A percentile compares a stretch with the other conserved stretches of the same genome.
Evolutionary conservation across 495 filamentous ascomycete species (phyloP).

Genomic region (Xylaria sp.): DNA sequence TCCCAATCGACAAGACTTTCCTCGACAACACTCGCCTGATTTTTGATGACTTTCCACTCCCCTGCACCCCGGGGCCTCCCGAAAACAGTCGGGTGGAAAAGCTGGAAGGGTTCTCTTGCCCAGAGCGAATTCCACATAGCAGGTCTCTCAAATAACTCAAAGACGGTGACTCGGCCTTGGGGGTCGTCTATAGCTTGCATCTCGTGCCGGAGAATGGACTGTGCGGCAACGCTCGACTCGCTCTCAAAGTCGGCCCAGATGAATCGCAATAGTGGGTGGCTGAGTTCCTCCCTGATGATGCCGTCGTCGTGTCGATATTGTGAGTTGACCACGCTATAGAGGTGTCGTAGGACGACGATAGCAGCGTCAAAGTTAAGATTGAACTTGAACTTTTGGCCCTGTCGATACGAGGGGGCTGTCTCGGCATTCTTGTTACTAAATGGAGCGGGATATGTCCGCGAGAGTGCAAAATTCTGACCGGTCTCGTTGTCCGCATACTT

Average conservation of each 20-base stretch:
- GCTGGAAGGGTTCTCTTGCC: neutral
- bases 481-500: neutral
- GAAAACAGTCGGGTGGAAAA: neutral
- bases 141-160: neutral
- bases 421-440: neutral
- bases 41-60: neutral
- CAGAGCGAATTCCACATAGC: neutral
- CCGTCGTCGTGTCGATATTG: neutral
- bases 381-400: neutral
- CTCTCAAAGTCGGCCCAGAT: neutral
- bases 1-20: constrained; percentile 3
- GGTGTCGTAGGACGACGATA: neutral
- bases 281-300: neutral
- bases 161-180: neutral
- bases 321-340: neutral
- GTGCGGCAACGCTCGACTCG: neutral
- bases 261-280: neutral
- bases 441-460: neutral
- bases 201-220: constrained; percentile 1
- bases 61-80: neutral
- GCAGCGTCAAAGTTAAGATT: constrained; percentile 1
- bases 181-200: neutral
- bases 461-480: neutral
- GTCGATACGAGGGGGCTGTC: neutral
- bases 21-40: neutral